Base-by-base conservation (phyloP, 2,329 filamentous ascomycete species). In the Talaromyces piceae region DNA sequence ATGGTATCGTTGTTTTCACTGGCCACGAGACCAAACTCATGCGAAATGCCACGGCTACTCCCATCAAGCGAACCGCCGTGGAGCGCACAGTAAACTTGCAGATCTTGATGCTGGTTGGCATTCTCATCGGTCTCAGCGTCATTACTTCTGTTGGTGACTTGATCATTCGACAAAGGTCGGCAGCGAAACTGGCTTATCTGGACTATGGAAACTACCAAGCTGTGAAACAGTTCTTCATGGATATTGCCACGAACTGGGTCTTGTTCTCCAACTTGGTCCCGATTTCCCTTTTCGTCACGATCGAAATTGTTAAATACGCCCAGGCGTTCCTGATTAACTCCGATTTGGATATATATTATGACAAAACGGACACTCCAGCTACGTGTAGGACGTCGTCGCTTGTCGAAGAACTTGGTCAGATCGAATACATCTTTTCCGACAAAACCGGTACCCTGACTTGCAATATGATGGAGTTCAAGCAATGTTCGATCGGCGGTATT, bases 1-100 rank as follows among this genome's bases (percentile, higher is more conserved):
- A 98, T 66, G 93, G 91, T 33, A 81, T 95, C 16, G 93, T 98
- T 50, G 91, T 98, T 13, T 98, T 97, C 63, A 95, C 89, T 2
- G 93, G 93, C 47, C 93, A 98, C 70, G 93, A 98, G 73, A 97
- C 93, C 5, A 98, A 98, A 72, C 79, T 98, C 56, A 97, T 98
- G 93, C 85, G 93, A 60, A 98, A 98, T 67, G 94, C 93, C 16
- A 98, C 91, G 3, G 91, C 91, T 4, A 87, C 93, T 1, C 94
- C 93, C 5, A 98, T 98, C 73, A 98, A 98, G 75, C 87, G 91
- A 51, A 98, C 93, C 30, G 91, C 91, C 59, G 91, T 98, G 5
- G 93, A 98, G 71, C 83, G 85, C 56, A 87, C 94, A 75, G 86
- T 98, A 59, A 98, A 98, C 69, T 81, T 84, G 61, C 87, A 97